Percentiles rank a stretch among this genome's conserved stretches.
Conservation (phyloP, 495 filamentous ascomycete species). For the Parathielavia appendiculata region DNA sequence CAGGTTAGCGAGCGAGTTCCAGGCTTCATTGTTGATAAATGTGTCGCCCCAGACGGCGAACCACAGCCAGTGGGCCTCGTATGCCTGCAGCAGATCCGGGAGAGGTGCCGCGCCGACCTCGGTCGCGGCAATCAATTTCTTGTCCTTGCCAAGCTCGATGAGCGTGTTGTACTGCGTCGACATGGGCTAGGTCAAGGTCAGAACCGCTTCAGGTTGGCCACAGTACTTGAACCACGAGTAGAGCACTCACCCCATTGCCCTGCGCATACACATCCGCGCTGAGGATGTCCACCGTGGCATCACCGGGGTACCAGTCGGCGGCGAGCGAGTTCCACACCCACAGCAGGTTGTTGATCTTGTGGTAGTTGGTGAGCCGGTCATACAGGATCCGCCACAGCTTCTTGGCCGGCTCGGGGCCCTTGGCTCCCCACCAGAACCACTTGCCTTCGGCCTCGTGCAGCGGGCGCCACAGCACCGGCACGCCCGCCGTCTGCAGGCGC, state of each 20-base stretch:
- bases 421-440: constrained; percentile 53
- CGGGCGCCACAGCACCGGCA: constrained; percentile 44
- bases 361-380: constrained; percentile 39
- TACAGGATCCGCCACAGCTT: constrained; percentile 39
- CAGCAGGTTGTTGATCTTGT: constrained; percentile 42
- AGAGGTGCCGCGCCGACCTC: constrained; percentile 45
- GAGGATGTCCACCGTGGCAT: constrained; percentile 39
- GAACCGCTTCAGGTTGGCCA: too few species aligned
- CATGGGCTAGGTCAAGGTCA: constrained; percentile 28
- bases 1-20: constrained; percentile 35
- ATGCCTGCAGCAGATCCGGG: constrained; percentile 37
- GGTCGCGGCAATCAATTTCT: constrained; percentile 43
- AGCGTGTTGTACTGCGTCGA: constrained; percentile 42
- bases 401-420: constrained; percentile 42
- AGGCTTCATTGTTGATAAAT: constrained; percentile 35
- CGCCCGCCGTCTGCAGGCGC: constrained; percentile 34
- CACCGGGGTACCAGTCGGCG: constrained; percentile 45
- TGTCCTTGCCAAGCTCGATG: constrained; percentile 38
- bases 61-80: constrained; percentile 45
- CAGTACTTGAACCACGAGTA: too few species aligned
- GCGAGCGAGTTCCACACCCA: constrained; percentile 49
- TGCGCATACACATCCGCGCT: constrained; percentile 35
- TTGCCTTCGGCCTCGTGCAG: constrained; percentile 48
- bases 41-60: constrained; percentile 42
- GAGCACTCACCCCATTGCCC: constrained; percentile 33